A percentile compares a stretch with the other conserved stretches of the same genome.
phyloP scores from a whole-genome alignment of 2,329 filamentous ascomycete species.

The Alternaria sp. region DNA sequence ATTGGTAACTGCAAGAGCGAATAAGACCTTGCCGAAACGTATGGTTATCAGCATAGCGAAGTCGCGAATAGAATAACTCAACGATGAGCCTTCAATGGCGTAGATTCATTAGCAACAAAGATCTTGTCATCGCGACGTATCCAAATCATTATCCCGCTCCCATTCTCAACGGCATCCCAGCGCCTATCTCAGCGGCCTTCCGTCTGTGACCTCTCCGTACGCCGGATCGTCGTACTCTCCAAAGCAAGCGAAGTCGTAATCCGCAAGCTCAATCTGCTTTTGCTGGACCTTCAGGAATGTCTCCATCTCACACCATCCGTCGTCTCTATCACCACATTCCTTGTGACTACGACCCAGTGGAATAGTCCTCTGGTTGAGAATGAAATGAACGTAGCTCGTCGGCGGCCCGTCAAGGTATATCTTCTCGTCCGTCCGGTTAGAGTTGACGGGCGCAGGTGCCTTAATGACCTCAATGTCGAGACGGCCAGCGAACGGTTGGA shows the following conservation, averaged over 20 bases:
- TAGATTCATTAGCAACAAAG: background rate
- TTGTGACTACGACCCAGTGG: conserved; percentile 71
- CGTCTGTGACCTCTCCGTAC: conserved; percentile 61
- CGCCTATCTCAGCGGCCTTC: conserved; percentile 49
- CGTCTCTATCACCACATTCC: conserved; percentile 69
- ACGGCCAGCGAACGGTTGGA: conserved; percentile 75
- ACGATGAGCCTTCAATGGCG: background rate
- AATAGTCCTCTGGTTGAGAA: conserved; percentile 76
- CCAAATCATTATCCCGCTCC: background rate
- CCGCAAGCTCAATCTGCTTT: conserved; percentile 62
- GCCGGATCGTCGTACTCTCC: conserved; percentile 59
- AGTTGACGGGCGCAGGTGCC: conserved; percentile 66
- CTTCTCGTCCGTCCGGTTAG: conserved; percentile 26
- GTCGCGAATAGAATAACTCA: background rate
- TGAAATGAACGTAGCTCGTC: conserved; percentile 75
- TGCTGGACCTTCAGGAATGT: conserved; percentile 71
- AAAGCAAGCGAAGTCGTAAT: conserved; percentile 71
- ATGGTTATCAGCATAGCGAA: background rate
- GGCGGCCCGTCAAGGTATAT: conserved; percentile 61
- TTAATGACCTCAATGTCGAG: conserved; percentile 77
- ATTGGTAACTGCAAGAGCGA: background rate
- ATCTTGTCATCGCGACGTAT: background rate
- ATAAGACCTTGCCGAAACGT: background rate
- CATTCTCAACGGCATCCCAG: background rate
- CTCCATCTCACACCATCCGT: conserved; percentile 78